Base-by-base conservation (phyloP, 257 asterid species). In the Galeopsis tetrahit region DNA sequence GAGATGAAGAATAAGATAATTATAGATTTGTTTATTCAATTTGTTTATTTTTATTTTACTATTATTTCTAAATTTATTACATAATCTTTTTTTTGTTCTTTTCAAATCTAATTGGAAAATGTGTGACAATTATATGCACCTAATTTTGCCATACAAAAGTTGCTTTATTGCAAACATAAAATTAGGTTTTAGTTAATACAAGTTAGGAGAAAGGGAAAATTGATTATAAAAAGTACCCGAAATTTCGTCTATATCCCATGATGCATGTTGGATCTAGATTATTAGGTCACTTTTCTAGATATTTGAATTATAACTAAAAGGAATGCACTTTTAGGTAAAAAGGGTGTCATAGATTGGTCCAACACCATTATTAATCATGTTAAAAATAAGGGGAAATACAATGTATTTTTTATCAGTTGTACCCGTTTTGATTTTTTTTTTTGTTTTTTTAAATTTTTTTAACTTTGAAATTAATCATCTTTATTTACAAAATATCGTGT, bases 231-330 rank as follows among this genome's bases (percentile, higher is more conserved):
- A 72, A 64, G 63, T 73, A 49, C 60, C 82, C 68, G 66, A 81
- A 69, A 34, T 73, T 70, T 64, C 66, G 58, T 66, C 59, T 42
- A 58, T 46, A 46, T 67, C 70, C 75, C 79, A 77, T 53, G 75
- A 66, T 69, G 66, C 76, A 72, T 80, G 82, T 73, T 69, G 82
- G 79, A 80, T 73, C 72, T 53, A 46, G 7, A 21, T 57, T 28
- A 57, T 77, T 63, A 53, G 55, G 13, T n/a, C 61, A 52, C 52
- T 31, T 72, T 48, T 72, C 5, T 71, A n/a, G 32, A 56, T 52
- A 56, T 32, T 46, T 74, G 17, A 11, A 15, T 17, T 14, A 14
- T 6, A 68, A 13, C 52, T 14, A 66, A 48, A 67, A 68, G 52
- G 21, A 4, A 15, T 74, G 75, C 76, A 71, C 72, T 75, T 71